Conservation (phyloP, 2,329 filamentous ascomycete genomes). For the Aspergillus sp. region DNA sequence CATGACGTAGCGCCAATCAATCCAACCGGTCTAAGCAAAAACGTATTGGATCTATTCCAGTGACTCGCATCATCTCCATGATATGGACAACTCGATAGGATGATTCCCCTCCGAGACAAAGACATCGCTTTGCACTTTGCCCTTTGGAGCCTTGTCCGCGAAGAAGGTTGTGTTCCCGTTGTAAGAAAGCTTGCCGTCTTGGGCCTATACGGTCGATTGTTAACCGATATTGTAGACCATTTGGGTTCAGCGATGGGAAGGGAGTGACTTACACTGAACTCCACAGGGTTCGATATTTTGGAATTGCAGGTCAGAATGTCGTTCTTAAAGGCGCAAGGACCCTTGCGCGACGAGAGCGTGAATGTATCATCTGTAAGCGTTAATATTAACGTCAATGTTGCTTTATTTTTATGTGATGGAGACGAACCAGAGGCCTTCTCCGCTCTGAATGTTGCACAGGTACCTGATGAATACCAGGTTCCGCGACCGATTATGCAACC, state of each 20-base stretch:
- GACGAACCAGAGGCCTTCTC: conserved; percentile 31
- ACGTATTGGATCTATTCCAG: not conserved
- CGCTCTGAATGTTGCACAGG: conserved; percentile 60
- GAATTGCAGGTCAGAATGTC: conserved; percentile 56
- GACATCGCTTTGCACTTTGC: conserved; percentile 33
- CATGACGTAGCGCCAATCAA: too few relatives aligned
- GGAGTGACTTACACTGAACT: conserved; percentile 31
- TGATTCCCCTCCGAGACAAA: conserved; percentile 33
- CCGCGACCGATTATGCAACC: conserved; percentile 70
- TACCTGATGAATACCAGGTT: conserved; percentile 66
- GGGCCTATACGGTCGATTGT: conserved; percentile 20
- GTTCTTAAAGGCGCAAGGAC: conserved; percentile 56
- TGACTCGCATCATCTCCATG: conserved; percentile 26
- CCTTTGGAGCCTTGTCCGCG: conserved; percentile 39
- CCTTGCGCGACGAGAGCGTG: conserved; percentile 60
- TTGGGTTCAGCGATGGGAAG: not conserved
- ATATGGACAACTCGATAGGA: conserved; percentile 34
- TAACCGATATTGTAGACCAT: not conserved
- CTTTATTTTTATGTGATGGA: not conserved
- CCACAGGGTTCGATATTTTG: conserved; percentile 26
- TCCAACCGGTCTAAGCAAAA: not conserved
- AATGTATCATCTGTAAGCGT: conserved; percentile 38
- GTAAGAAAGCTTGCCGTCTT: conserved; percentile 35
- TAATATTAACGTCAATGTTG: not conserved
- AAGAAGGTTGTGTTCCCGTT: conserved; percentile 37